Evolutionary conservation across 78 protist species (phyloP).

Genomic region (slime mould (Dictyostelium discoideum)): dicty_2.7 NC_007088.5:1285501-1286000

Average conservation of each 20-base stretch:
- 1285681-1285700: slow-evolving; percentile 78
- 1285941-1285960: slow-evolving; percentile 42
- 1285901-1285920: slow-evolving; percentile 2
- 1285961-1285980: slow-evolving; percentile 60
- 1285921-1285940: background rate
- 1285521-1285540: slow-evolving; percentile 3
- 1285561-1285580: slow-evolving; percentile 69
- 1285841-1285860: slow-evolving; percentile 73
- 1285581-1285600: slow-evolving; percentile 67
- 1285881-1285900: background rate
- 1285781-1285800: background rate
- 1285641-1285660: slow-evolving; percentile 20
- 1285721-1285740: slow-evolving; percentile 5
- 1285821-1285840: slow-evolving; percentile 63
- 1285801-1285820: slow-evolving; percentile 60
- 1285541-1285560: slow-evolving; percentile 87
- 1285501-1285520: slow-evolving; percentile 52
- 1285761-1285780: slow-evolving; percentile 47
- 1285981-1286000: slow-evolving; percentile 74
- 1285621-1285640: background rate
- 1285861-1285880: slow-evolving; percentile 58
- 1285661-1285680: slow-evolving; percentile 20
- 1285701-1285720: slow-evolving; percentile 75
- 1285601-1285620: slow-evolving; percentile 26
- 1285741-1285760: slow-evolving; percentile 33